These are phyloP conservation scores for Raphanus hybrid DNA, from an alignment of 441 rosid genomes.

Conservation along the genomic window DNA sequence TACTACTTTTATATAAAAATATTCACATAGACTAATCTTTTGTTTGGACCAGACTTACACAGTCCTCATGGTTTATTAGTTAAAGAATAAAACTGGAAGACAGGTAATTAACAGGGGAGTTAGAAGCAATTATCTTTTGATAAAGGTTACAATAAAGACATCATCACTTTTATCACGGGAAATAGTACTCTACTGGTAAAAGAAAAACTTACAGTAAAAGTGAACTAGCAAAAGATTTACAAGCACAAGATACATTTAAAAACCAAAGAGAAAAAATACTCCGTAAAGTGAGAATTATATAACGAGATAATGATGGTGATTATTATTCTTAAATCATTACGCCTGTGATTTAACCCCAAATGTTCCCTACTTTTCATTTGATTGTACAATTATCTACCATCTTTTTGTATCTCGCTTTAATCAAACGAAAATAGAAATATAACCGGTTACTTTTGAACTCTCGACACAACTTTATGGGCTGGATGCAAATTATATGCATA, in stretches of 20 bases:
- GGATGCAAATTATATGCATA: slow-evolving; percentile 36
- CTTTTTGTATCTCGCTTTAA: slow-evolving; percentile 28
- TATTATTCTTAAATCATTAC: slow-evolving; percentile 47
- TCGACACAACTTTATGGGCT: slow-evolving; percentile 45
- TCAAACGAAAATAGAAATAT: slow-evolving; percentile 20
- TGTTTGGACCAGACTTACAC: slow-evolving; percentile 18
- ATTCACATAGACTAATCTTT: not conserved
- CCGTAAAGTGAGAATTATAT: slow-evolving; percentile 23
- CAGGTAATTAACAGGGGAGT: not conserved
- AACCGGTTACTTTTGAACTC: not conserved
- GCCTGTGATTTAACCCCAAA: slow-evolving; percentile 39
- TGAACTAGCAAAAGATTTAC: not conserved
- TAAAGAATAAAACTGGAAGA: slow-evolving; percentile 13
- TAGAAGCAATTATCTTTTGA: not conserved
- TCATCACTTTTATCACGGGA: slow-evolving; percentile 27
- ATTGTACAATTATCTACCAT: slow-evolving; percentile 21
- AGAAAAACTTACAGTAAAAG: slow-evolving; percentile 10
- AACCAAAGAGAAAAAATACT: not conserved
- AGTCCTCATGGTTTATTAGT: slow-evolving; percentile 7
- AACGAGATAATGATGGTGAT: slow-evolving; percentile 44
- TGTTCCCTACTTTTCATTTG: slow-evolving; percentile 20
- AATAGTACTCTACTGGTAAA: slow-evolving; percentile 14
- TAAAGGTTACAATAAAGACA: not conserved
- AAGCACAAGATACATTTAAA: not conserved
- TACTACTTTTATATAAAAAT: not conserved